A percentile compares a stretch with the other conserved stretches of the same genome.
These are phyloP conservation scores for Candida ficus DNA, from an alignment of 805 yeast species.

Conservation along the genomic window DNA sequence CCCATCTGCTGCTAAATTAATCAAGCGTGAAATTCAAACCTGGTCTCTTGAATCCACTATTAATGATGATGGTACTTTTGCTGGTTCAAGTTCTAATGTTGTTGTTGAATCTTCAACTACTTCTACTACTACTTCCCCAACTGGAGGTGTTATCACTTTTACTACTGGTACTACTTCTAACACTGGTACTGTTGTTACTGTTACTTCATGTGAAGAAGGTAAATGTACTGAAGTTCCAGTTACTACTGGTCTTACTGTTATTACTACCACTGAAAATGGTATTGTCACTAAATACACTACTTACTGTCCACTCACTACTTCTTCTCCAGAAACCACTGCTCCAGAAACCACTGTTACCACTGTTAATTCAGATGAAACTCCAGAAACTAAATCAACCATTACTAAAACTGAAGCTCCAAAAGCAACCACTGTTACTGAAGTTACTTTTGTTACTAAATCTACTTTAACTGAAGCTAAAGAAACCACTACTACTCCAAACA, in stretches of 20 bases:
- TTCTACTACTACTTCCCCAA: neutral
- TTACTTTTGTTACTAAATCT: too few relatives aligned
- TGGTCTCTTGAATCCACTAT: too few relatives aligned
- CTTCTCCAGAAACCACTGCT: neutral
- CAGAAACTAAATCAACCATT: neutral
- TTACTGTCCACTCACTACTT: neutral
- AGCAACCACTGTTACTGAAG: neutral
- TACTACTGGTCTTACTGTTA: neutral
- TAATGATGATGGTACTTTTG: too few relatives aligned
- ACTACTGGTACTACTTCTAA: neutral
- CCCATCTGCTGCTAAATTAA: too few relatives aligned
- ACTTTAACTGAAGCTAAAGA: too few relatives aligned
- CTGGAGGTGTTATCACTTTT: neutral
- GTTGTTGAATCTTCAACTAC: neutral
- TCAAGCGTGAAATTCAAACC: too few relatives aligned
- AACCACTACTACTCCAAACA: too few relatives aligned
- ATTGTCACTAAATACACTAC: neutral
- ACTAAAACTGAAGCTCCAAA: neutral
- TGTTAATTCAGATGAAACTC: neutral
- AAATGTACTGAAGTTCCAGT: neutral
- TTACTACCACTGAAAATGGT: neutral
- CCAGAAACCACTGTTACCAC: too few relatives aligned
- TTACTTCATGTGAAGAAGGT: conserved; percentile 1
- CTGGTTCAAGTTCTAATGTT: too few relatives aligned
- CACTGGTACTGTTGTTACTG: neutral